These are phyloP conservation scores for Cyanidium caldarium DNA, from an alignment of 23 red algal genomes.

Conservation along the genomic window DNA sequence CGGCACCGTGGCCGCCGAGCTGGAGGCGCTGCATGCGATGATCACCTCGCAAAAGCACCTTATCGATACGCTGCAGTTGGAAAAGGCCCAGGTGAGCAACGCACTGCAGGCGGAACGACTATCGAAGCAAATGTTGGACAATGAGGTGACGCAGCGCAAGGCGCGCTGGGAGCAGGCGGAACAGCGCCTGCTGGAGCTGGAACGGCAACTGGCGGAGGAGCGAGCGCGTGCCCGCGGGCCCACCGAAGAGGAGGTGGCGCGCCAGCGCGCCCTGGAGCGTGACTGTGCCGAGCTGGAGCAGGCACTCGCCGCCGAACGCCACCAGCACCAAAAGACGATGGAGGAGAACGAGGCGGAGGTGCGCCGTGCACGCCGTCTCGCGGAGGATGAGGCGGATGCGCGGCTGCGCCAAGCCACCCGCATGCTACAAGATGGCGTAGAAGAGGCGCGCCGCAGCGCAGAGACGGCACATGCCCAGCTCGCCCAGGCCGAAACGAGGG, in stretches of 20 bases:
- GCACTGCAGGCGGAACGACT: neutral
- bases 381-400: neutral
- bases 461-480: neutral
- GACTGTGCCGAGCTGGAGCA: constrained; percentile 5
- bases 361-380: neutral
- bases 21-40: neutral
- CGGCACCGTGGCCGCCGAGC: neutral
- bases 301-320: neutral
- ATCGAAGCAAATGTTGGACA: neutral
- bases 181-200: neutral
- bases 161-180: neutral
- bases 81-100: neutral
- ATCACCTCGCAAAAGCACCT: constrained; percentile 6
- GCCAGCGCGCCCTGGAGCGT: neutral
- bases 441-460: neutral
- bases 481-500: neutral
- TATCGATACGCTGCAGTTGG: neutral
- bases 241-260: neutral
- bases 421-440: neutral
- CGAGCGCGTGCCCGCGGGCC: neutral
- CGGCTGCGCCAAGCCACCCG: neutral
- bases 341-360: neutral
- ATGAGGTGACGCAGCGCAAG: neutral
- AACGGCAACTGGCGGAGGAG: neutral
- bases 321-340: neutral